Evolutionary conservation across 768 basidiomycete species (phyloP).

Genomic region (Mrakia gelida): DNA sequence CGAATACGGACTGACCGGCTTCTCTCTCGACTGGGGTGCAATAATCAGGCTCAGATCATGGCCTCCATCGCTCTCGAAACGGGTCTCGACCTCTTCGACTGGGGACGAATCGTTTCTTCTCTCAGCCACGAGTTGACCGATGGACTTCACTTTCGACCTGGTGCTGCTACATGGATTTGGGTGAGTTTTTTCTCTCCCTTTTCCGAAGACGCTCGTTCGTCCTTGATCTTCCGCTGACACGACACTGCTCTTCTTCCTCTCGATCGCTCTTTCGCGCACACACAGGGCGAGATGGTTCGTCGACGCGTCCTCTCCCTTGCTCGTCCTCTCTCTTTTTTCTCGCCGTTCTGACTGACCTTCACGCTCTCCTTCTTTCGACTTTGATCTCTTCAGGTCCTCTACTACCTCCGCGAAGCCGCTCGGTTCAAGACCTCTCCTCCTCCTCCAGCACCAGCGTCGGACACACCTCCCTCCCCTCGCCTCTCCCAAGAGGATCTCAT

Average conservation of each 20-base stretch:
- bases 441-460: neutral
- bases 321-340: too few species aligned
- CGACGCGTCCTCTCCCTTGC: neutral
- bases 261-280: too few species aligned
- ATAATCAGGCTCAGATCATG: slow-evolving; percentile 18
- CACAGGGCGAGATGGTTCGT: slow-evolving; percentile 29
- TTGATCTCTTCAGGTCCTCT: slow-evolving; percentile 19
- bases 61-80: slow-evolving; percentile 22
- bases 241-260: neutral
- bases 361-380: too few species aligned
- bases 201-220: too few species aligned
- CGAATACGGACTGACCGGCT: too few species aligned
- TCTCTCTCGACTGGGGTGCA: neutral
- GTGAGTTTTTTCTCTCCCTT: neutral
- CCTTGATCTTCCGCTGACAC: too few species aligned
- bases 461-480: neutral
- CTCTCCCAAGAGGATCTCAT: slow-evolving; percentile 22
- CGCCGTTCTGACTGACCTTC: too few species aligned
- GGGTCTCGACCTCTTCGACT: slow-evolving; percentile 27
- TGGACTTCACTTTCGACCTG: slow-evolving; percentile 23
- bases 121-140: slow-evolving; percentile 23
- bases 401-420: slow-evolving; percentile 21
- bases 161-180: slow-evolving; percentile 26
- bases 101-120: slow-evolving; percentile 24
- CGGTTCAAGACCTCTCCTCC: neutral